These are phyloP conservation scores for Xerocomus nothofagi DNA, from an alignment of 1,284 basidiomycete genomes.

Conservation along the genomic window DNA sequence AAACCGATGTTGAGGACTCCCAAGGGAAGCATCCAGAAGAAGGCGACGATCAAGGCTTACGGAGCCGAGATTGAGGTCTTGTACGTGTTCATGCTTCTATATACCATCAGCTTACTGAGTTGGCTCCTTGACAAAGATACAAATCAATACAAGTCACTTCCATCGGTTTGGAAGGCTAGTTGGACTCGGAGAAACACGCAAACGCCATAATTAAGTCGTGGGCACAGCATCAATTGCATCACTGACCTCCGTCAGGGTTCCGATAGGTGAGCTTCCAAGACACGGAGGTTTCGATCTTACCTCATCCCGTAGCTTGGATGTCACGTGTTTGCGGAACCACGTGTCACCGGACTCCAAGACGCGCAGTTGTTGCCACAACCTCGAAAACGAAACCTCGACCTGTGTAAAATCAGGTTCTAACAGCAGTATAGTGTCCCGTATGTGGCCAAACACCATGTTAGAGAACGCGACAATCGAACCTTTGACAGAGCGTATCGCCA, in stretches of 20 bases:
- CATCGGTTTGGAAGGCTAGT: slow-evolving; percentile 8
- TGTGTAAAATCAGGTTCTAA: no score
- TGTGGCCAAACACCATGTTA: slow-evolving; percentile 9
- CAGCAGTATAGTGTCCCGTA: neutral
- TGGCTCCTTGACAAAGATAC: slow-evolving; percentile 4
- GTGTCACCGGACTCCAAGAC: neutral
- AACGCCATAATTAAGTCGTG: neutral
- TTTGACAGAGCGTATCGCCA: slow-evolving; percentile 1
- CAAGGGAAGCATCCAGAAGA: slow-evolving; percentile 25
- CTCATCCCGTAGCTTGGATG: slow-evolving; percentile 4
- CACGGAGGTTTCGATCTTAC: neutral
- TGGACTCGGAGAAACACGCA: slow-evolving; percentile 3
- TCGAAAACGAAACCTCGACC: no score
- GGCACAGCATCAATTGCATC: neutral
- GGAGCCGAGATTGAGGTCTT: slow-evolving; percentile 23
- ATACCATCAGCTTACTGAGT: neutral
- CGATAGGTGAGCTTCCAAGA: slow-evolving; percentile 5
- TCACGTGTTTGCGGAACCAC: slow-evolving; percentile 3
- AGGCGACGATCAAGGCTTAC: slow-evolving; percentile 18
- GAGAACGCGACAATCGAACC: slow-evolving; percentile 11
- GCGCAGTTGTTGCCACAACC: no score
- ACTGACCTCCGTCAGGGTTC: slow-evolving; percentile 16
- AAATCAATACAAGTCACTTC: neutral
- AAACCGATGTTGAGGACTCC: slow-evolving; percentile 22
- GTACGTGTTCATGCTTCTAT: slow-evolving; percentile 2